A percentile compares a stretch with the other conserved stretches of the same genome.
Evolutionary conservation across 495 filamentous ascomycete genomes (phyloP).

Genomic region (Penicillium crystallinum): DNA sequence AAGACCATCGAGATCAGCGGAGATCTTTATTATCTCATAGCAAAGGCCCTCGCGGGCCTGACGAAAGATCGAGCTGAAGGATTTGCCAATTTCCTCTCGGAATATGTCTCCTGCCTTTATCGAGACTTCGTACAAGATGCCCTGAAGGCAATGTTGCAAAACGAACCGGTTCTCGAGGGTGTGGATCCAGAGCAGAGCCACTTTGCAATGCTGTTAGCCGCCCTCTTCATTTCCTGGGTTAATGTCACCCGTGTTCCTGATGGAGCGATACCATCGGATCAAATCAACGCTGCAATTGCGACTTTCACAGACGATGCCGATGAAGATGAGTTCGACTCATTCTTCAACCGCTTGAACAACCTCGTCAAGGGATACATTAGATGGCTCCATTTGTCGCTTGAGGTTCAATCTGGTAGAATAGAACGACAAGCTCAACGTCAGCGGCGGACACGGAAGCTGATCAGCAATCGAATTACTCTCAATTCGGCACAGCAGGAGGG

Average conservation of each 20-base stretch:
- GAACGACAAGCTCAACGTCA: background rate
- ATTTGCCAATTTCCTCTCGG: background rate
- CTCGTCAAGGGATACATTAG: background rate
- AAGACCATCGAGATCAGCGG: background rate
- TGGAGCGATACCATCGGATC: constrained; percentile 29
- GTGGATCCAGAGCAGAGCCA: constrained; percentile 1
- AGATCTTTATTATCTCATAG: constrained; percentile 5
- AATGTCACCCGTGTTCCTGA: background rate
- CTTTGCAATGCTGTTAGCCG: constrained; percentile 27
- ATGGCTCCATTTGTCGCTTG: background rate
- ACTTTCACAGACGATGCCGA: background rate
- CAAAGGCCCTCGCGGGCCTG: constrained; percentile 8
- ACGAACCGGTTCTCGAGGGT: background rate
- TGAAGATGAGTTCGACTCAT: background rate
- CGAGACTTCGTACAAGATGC: constrained; percentile 1
- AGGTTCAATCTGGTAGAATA: background rate
- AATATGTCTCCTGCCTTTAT: background rate
- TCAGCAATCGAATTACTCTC: constrained; percentile 39
- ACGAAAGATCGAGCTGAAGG: background rate
- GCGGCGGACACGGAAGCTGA: constrained; percentile 27
- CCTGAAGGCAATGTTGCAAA: constrained; percentile 5
- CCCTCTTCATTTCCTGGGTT: constrained; percentile 29
- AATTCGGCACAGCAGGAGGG: constrained; percentile 42
- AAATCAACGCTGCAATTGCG: background rate
- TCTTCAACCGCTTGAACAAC: constrained; percentile 1